Conservation (phyloP, 441 rosid species). For the Euphorbia schlechtendalii region DNA sequence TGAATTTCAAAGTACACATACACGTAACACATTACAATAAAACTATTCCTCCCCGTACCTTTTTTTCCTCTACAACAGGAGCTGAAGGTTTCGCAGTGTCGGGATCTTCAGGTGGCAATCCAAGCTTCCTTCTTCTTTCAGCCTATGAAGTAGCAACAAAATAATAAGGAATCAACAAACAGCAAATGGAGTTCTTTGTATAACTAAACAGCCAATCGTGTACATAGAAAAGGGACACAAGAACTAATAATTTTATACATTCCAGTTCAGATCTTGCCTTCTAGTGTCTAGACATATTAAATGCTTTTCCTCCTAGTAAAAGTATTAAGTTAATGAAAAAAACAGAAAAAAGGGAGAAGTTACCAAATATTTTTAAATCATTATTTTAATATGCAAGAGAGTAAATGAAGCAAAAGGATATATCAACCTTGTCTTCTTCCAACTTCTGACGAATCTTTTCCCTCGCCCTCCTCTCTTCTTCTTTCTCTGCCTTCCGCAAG, state of each 20-base stretch:
- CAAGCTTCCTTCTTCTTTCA: slow-evolving; percentile 91
- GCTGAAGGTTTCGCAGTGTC: slow-evolving; percentile 54
- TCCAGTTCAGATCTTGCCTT: background rate
- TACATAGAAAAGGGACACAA: background rate
- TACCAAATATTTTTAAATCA: background rate
- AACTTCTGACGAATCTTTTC: slow-evolving; percentile 93
- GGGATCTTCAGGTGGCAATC: slow-evolving; percentile 90
- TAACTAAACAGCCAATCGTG: background rate
- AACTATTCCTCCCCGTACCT: slow-evolving; percentile 32
- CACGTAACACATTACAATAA: background rate
- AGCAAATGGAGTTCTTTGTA: background rate
- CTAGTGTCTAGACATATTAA: background rate
- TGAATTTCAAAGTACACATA: background rate
- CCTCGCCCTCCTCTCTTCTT: slow-evolving; percentile 85
- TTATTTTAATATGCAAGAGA: background rate
- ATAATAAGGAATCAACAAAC: slow-evolving; percentile 12
- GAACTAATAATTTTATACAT: background rate
- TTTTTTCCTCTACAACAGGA: slow-evolving; percentile 72
- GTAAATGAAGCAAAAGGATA: slow-evolving; percentile 4
- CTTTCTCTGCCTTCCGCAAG: slow-evolving; percentile 91
- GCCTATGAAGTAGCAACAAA: slow-evolving; percentile 45
- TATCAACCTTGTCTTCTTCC: slow-evolving; percentile 86
- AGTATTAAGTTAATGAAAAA: background rate
- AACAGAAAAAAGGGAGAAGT: background rate
- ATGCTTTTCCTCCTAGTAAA: background rate